These are phyloP conservation scores for Marvania coccoides DNA, from an alignment of 139 green algal genomes.

Conservation along the genomic window DNA sequence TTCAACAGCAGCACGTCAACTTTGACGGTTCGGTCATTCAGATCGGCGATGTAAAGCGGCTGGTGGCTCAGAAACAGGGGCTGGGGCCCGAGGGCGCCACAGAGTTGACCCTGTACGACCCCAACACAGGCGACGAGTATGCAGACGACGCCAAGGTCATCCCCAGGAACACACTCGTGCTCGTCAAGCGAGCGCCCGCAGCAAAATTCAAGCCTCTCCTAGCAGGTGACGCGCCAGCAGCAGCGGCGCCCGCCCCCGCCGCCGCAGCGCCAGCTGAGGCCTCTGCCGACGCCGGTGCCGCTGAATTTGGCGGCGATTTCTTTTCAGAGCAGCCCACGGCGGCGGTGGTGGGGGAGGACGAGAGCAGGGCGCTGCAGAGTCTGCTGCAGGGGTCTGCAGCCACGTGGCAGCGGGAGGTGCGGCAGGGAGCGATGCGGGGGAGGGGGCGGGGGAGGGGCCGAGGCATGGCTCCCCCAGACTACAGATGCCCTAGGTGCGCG, in stretches of 20 bases:
- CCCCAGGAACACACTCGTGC: constrained; percentile 49
- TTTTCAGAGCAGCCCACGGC: constrained; percentile 11
- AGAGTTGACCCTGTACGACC: constrained; percentile 59
- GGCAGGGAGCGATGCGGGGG: constrained; percentile 23
- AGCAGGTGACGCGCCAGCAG: not conserved
- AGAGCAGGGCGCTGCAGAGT: constrained; percentile 17
- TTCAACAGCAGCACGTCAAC: constrained; percentile 37
- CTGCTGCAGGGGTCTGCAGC: constrained; percentile 16
- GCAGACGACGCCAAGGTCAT: constrained; percentile 54
- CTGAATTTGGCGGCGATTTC: constrained; percentile 25
- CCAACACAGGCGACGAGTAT: constrained; percentile 42
- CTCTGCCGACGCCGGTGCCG: not conserved
- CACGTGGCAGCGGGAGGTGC: constrained; percentile 27
- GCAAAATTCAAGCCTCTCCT: constrained; percentile 19
- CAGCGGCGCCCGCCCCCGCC: not conserved
- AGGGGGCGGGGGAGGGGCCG: constrained; percentile 15
- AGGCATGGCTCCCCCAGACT: constrained; percentile 9
- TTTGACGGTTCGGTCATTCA: constrained; percentile 72
- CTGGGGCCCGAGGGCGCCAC: constrained; percentile 45
- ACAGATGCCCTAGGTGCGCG: constrained; percentile 23
- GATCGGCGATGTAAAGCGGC: constrained; percentile 65
- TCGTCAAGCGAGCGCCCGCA: constrained; percentile 53
- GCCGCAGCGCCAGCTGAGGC: not conserved
- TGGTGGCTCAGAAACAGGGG: constrained; percentile 69
- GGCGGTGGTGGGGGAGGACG: constrained; percentile 18